phyloP scores from a whole-genome alignment of 2,329 filamentous ascomycete species.

The Alternaria sp. region DNA sequence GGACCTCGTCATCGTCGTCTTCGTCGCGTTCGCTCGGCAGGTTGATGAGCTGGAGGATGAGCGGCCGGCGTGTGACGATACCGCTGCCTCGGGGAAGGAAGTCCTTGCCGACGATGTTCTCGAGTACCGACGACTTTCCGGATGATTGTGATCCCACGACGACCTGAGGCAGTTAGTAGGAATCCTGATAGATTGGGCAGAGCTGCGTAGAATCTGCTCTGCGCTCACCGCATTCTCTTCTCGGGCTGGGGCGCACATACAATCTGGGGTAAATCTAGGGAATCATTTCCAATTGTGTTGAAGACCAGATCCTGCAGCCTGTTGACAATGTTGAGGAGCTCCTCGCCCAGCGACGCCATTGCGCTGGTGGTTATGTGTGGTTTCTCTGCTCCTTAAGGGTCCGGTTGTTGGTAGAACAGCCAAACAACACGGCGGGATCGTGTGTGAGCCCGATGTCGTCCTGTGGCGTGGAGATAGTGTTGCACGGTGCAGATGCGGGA shows the following conservation, averaged over 20 bases:
- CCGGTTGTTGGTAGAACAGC: slow-evolving; percentile 27
- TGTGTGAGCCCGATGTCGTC: slow-evolving; percentile 8
- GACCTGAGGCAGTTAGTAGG: slow-evolving; percentile 66
- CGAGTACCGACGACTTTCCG: slow-evolving; percentile 96
- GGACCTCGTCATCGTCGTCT: slow-evolving; percentile 65
- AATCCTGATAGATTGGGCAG: background rate
- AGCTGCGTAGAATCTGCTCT: slow-evolving; percentile 14
- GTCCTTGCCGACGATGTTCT: slow-evolving; percentile 98
- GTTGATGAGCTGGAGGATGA: slow-evolving; percentile 98
- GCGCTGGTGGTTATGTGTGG: slow-evolving; percentile 31
- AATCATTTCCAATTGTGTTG: slow-evolving; percentile 99
- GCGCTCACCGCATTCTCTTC: slow-evolving; percentile 18
- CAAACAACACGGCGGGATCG: slow-evolving; percentile 29
- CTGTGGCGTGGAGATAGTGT: slow-evolving; percentile 9
- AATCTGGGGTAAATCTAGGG: slow-evolving; percentile 95
- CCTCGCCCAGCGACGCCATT: slow-evolving; percentile 96
- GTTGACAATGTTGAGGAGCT: slow-evolving; percentile 94
- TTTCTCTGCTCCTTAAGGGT: slow-evolving; percentile 27
- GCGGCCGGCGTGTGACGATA: slow-evolving; percentile 90
- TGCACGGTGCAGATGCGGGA: slow-evolving; percentile 10
- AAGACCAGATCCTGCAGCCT: slow-evolving; percentile 98
- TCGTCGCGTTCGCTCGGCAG: slow-evolving; percentile 78
- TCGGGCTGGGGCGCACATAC: slow-evolving; percentile 68
- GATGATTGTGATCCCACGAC: slow-evolving; percentile 98
- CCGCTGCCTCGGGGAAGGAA: slow-evolving; percentile 95